Percentiles rank a stretch among this genome's conserved stretches.
phyloP scores from a whole-genome alignment of 768 basidiomycete genomes.

The Lactifluus subvellereus region DNA sequence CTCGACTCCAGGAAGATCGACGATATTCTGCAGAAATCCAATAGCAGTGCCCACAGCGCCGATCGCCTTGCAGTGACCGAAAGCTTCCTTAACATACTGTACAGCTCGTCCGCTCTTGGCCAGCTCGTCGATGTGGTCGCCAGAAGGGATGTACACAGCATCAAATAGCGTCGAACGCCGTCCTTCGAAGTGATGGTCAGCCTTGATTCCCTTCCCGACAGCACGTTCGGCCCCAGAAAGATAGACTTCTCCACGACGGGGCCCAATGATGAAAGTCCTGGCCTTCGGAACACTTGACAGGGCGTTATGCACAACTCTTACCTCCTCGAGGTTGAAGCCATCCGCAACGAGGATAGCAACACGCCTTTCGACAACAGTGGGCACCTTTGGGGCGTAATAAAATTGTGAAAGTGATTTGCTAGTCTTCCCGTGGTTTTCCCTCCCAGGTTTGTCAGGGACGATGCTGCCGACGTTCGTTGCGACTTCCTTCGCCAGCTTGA shows the following conservation, averaged over 20 bases:
- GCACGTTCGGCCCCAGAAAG: slow-evolving; percentile 30
- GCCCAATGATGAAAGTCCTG: slow-evolving; percentile 60
- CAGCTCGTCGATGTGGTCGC: slow-evolving; percentile 55
- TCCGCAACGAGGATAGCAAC: slow-evolving; percentile 75
- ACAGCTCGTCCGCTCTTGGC: slow-evolving; percentile 58
- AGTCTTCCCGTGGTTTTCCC: slow-evolving; percentile 52
- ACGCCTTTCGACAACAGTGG: slow-evolving; percentile 59
- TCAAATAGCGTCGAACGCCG: slow-evolving; percentile 83
- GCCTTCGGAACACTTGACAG: slow-evolving; percentile 49
- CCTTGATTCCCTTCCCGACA: slow-evolving; percentile 35
- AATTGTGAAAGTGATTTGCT: slow-evolving; percentile 54
- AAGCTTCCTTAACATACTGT: slow-evolving; percentile 84
- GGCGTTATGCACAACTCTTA: slow-evolving; percentile 50
- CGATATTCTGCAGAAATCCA: slow-evolving; percentile 41
- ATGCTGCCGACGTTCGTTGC: slow-evolving; percentile 59
- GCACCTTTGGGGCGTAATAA: slow-evolving; percentile 47
- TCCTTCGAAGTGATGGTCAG: slow-evolving; percentile 70
- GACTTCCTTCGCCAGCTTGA: slow-evolving; percentile 63
- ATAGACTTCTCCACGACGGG: slow-evolving; percentile 51
- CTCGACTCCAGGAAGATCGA: slow-evolving; percentile 42
- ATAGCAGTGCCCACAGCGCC: slow-evolving; percentile 66
- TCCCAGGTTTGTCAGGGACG: slow-evolving; percentile 46
- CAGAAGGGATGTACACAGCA: slow-evolving; percentile 72
- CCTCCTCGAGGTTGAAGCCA: slow-evolving; percentile 60
- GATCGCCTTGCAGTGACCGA: slow-evolving; percentile 81